Evolutionary conservation across 306 rosid genomes (phyloP).

Genomic region (Cicer bijugum): DNA sequence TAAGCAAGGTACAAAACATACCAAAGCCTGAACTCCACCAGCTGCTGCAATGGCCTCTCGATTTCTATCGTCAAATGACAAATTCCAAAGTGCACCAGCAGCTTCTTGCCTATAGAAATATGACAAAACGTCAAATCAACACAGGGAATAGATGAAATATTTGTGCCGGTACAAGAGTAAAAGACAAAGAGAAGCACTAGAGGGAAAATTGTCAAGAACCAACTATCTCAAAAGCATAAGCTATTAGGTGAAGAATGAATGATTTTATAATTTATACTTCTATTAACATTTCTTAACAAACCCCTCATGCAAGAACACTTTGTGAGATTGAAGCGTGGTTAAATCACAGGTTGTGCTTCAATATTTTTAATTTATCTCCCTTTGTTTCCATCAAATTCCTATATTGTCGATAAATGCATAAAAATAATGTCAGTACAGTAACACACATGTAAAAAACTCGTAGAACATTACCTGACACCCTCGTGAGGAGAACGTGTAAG

Average conservation of each 20-base stretch:
- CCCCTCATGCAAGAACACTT: background rate
- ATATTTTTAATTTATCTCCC: background rate
- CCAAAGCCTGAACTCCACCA: conserved; percentile 99
- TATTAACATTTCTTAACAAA: background rate
- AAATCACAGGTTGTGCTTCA: background rate
- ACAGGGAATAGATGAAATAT: conserved; percentile 10
- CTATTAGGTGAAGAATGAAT: background rate
- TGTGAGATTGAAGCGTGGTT: background rate
- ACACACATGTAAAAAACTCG: conserved; percentile 23
- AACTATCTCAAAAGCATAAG: conserved; percentile 22
- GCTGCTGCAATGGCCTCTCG: conserved; percentile 98
- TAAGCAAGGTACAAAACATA: conserved; percentile 48
- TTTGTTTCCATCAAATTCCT: conserved; percentile 22
- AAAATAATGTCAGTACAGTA: background rate
- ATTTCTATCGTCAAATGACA: conserved; percentile 97
- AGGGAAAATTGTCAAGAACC: conserved; percentile 19
- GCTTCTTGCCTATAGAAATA: conserved; percentile 91
- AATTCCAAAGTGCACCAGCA: conserved; percentile 99
- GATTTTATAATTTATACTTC: background rate
- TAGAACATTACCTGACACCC: conserved; percentile 83
- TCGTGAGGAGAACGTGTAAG: conserved; percentile 94
- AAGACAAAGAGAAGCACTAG: conserved; percentile 33
- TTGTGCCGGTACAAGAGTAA: conserved; percentile 26
- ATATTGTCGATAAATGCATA: conserved; percentile 7
- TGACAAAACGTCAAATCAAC: conserved; percentile 10